These are phyloP conservation scores for Pseudogymnoascus sp. DNA, from an alignment of 2,329 filamentous ascomycete genomes.

Conservation along the genomic window DNA sequence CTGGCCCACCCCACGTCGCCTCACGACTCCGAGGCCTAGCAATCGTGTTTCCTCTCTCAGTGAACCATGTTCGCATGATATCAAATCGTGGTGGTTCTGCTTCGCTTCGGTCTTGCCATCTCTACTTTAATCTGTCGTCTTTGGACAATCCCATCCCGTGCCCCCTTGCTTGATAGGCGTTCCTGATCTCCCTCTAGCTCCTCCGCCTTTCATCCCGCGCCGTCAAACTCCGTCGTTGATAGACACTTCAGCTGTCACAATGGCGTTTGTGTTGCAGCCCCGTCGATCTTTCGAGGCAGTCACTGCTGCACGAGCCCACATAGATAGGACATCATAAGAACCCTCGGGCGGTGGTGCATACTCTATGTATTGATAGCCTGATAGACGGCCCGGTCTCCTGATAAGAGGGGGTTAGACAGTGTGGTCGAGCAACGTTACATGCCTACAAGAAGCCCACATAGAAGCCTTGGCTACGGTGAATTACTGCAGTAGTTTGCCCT, in stretches of 20 bases:
- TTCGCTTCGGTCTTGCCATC: not conserved
- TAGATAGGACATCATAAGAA: not conserved
- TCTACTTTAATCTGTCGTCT: not conserved
- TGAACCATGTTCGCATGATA: not conserved
- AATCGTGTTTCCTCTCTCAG: not conserved
- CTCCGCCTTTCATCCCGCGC: not conserved
- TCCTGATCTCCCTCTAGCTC: not conserved
- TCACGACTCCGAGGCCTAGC: not conserved
- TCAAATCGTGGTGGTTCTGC: not conserved
- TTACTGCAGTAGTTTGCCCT: not conserved
- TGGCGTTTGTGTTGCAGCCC: not conserved
- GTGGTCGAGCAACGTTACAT: slow-evolving; percentile 1
- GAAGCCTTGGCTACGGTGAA: not conserved
- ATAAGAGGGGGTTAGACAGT: not conserved
- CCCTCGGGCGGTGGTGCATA: not conserved
- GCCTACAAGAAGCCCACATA: not conserved
- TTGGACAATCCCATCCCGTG: not conserved
- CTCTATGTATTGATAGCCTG: not conserved
- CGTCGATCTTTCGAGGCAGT: not conserved
- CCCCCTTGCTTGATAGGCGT: not conserved
- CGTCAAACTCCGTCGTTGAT: not conserved
- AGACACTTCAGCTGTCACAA: not conserved
- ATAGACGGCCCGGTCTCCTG: not conserved
- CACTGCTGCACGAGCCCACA: not conserved
- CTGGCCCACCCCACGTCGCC: not conserved